Evolutionary conservation across 2,329 filamentous ascomycete species (phyloP).

Genomic region (Parastagonospora nodorum): DNA sequence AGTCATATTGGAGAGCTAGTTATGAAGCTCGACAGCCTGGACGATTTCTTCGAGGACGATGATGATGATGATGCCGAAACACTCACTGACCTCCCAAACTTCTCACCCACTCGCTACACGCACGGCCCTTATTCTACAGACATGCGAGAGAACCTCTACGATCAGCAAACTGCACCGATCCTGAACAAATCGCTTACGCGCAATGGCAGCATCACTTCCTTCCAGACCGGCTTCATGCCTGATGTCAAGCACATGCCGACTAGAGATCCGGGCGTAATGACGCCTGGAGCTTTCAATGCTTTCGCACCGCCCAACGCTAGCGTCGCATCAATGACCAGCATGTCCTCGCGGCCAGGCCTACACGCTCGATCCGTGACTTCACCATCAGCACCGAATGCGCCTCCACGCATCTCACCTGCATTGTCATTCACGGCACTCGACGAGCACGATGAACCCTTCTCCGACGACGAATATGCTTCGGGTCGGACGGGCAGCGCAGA

Average conservation of each 20-base stretch:
- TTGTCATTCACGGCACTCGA: slow-evolving; percentile 74
- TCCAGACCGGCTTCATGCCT: slow-evolving; percentile 81
- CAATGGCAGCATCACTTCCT: slow-evolving; percentile 73
- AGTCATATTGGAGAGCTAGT: slow-evolving; percentile 82
- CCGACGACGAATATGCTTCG: slow-evolving; percentile 71
- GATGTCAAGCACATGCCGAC: slow-evolving; percentile 68
- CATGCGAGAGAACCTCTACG: slow-evolving; percentile 77
- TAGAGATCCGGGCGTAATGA: slow-evolving; percentile 58
- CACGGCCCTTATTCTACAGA: slow-evolving; percentile 32
- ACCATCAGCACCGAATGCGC: slow-evolving; percentile 62
- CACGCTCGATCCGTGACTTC: slow-evolving; percentile 87
- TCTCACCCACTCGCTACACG: slow-evolving; percentile 37
- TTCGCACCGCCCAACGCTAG: slow-evolving; percentile 32
- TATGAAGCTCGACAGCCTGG: slow-evolving; percentile 59
- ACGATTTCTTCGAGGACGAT: slow-evolving; percentile 60
- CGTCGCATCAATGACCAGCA: slow-evolving; percentile 20
- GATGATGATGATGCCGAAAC: slow-evolving; percentile 44
- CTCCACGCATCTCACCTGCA: slow-evolving; percentile 52
- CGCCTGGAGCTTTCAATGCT: slow-evolving; percentile 61
- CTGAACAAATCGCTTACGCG: slow-evolving; percentile 78
- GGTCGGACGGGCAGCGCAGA: slow-evolving; percentile 40
- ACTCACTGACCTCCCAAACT: slow-evolving; percentile 39
- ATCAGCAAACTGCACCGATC: slow-evolving; percentile 90
- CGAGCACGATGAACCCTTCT: slow-evolving; percentile 75
- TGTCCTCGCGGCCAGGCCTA: slow-evolving; percentile 63